Evolutionary conservation across 768 basidiomycete species (phyloP), one percentile per base, ranked within the genome.

Genomic region (Pleurotus giganteus): DNA sequence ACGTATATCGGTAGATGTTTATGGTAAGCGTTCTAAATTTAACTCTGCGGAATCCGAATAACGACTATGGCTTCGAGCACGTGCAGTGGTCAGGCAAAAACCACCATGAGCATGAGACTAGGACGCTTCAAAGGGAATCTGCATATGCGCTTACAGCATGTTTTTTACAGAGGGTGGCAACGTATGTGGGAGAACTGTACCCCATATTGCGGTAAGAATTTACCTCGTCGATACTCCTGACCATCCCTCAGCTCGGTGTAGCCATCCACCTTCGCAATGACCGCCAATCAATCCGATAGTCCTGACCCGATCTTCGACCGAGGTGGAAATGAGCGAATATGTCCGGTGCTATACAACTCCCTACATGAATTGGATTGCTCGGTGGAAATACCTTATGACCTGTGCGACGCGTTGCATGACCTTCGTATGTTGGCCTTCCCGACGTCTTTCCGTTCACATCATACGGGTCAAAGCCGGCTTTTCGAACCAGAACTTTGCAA

Each of bases 391-490:
- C 43, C 41, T 26, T 34, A 51, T 51, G 49, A 51, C 34, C 49
- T 37, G 17, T 28, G 26, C 19, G n/a, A n/a, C 12, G 21, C 21
- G 34, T 26, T 51, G 34, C n/a, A 37, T 37, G 34, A 37, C 26
- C 21, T 37, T 37, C 43, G 32, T 51, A 26, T 41, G 4, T n/a
- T 47, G 27, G 15, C 50, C 55, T 41, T 62, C 56, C 66, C 66
- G 66, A 67, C 49, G 63, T 63, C 57, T 62, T 63, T 64, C 66
- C 66, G 66, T 47, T 13, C 55, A 55, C 54, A 26, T 57, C 43
- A 49, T 50, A 69, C 71, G 70, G 69, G 61, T 61, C 66, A 72
- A 71, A 61, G 51, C 74, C 73, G 73, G 60, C 71, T 71, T 52
- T 74, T 69, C 56, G 47, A 26, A 46, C 34, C 15, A 47, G n/a